These are phyloP conservation scores for Penicillium roqueforti DNA, from an alignment of 495 filamentous ascomycete genomes.

Conservation along the genomic window DNA sequence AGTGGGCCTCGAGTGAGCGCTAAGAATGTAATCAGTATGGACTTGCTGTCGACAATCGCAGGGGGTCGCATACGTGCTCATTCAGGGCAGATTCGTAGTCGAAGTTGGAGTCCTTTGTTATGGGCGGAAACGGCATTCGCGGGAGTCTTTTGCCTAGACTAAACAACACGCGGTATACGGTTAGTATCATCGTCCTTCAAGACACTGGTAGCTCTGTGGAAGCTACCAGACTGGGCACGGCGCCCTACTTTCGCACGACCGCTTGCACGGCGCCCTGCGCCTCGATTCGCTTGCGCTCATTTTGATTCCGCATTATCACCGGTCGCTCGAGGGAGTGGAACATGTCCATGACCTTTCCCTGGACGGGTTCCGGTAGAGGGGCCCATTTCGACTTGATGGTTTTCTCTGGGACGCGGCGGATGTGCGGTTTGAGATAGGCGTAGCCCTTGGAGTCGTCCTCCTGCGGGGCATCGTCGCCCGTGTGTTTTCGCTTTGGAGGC, in stretches of 20 bases:
- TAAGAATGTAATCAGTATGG: slow-evolving; percentile 21
- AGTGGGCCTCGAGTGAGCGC: slow-evolving; percentile 46
- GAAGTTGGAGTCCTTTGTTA: slow-evolving; percentile 53
- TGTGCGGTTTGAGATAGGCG: slow-evolving; percentile 46
- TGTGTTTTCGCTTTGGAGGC: slow-evolving; percentile 39
- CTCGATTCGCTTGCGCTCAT: slow-evolving; percentile 53
- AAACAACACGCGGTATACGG: slow-evolving; percentile 1
- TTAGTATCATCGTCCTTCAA: slow-evolving; percentile 14
- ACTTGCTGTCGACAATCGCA: background rate
- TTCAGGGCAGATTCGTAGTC: slow-evolving; percentile 57
- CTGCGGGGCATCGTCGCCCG: slow-evolving; percentile 18
- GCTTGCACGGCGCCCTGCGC: slow-evolving; percentile 50
- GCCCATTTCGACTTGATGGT: slow-evolving; percentile 58
- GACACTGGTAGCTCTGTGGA: background rate
- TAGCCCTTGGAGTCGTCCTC: slow-evolving; percentile 31
- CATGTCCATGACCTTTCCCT: slow-evolving; percentile 50
- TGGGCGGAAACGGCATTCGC: slow-evolving; percentile 57
- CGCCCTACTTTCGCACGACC: slow-evolving; percentile 44
- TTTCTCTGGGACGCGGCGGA: slow-evolving; percentile 50
- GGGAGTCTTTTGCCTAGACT: slow-evolving; percentile 50
- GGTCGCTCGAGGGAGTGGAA: slow-evolving; percentile 52
- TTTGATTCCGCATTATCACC: slow-evolving; percentile 49
- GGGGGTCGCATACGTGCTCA: slow-evolving; percentile 44
- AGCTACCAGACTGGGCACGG: slow-evolving; percentile 8
- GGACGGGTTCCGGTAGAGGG: slow-evolving; percentile 46